A percentile compares a stretch with the other conserved stretches of the same genome.
Conservation (phyloP, 2,329 filamentous ascomycete species). For the Neospermospora avenae region DNA sequence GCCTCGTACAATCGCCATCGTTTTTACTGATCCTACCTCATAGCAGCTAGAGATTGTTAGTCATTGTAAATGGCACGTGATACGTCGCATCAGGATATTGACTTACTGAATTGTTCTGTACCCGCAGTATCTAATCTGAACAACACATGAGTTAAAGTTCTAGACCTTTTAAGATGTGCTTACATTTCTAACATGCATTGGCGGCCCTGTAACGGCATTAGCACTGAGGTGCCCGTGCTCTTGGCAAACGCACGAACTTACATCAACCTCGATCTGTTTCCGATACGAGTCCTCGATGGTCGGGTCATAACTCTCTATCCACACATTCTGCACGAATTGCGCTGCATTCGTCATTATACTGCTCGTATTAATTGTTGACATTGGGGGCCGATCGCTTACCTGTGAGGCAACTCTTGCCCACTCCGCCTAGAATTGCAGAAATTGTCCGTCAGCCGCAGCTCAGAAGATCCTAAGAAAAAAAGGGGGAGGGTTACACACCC, state of each 20-base stretch:
- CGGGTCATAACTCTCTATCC: conserved; percentile 67
- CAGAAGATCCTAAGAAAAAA: neutral
- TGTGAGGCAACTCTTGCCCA: conserved; percentile 73
- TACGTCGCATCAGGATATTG: neutral
- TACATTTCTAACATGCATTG: conserved; percentile 72
- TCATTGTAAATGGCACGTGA: conserved; percentile 23
- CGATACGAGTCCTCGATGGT: conserved; percentile 61
- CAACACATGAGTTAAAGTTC: conserved; percentile 13
- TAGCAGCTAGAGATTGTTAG: conserved; percentile 44
- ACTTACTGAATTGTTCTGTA: conserved; percentile 72
- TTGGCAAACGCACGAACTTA: conserved; percentile 41
- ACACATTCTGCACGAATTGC: conserved; percentile 74
- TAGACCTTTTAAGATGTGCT: conserved; percentile 25
- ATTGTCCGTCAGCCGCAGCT: conserved; percentile 23
- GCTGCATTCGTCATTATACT: conserved; percentile 41
- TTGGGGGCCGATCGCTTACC: conserved; percentile 44
- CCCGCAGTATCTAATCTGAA: conserved; percentile 66
- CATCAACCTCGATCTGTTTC: conserved; percentile 64
- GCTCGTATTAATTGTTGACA: neutral
- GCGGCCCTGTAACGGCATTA: conserved; percentile 49
- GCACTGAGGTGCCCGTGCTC: conserved; percentile 3
- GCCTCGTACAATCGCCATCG: neutral
- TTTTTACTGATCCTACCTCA: conserved; percentile 45
- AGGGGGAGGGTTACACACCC: conserved; percentile 41
- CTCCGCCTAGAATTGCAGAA: conserved; percentile 53